Evolutionary conservation across 495 filamentous ascomycete species (phyloP), one percentile per base, ranked within the genome.

Genomic region (Penicillium verhagenii): DNA sequence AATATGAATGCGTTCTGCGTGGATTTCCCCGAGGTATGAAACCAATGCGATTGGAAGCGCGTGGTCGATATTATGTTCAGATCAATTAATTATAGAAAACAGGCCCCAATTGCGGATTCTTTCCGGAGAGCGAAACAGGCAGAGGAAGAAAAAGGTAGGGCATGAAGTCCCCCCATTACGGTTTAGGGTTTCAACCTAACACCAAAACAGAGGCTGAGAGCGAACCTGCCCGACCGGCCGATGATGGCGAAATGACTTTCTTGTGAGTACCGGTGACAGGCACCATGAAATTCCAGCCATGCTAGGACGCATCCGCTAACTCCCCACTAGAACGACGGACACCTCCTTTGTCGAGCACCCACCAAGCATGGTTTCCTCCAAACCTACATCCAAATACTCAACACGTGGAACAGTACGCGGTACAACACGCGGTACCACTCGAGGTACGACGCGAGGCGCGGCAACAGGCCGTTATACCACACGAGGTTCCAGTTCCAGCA

Each of bases 1-100:
- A 97, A 97, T 61, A 95, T 98, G 90, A 97, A 97, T 71, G 94
- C 95, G 4, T 98, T 97, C 66, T 98, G 94, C 69, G 92, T 97
- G 33, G 94, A 97, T 73, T 97, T 97, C 68, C 90, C 91, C 0
- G 95, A 98, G 83, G 92, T 92, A 75, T 50, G 62, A 23, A n/a
- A 33, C 5, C 4, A 26, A 9, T 4, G 13, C 14, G 21, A 28
- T 14, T 35, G 46, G 18, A 19, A n/a, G n/a, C n/a, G 0, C 2
- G 24, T 19, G 3, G 11, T 9, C 24, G 37, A 28, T 25, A 9
- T 11, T 25, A 9, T 11, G 25, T 42, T 25, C 25, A 42, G 9
- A 3, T 19, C 21, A 8, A 28, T 47, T 7, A 29, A 31, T 33
- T 29, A n/a, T 14, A 6, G 29, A 28, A 0, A 14, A 3, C 53